Conservation (phyloP, 2,329 filamentous ascomycete species). For the Aspergillus sp. region DNA sequence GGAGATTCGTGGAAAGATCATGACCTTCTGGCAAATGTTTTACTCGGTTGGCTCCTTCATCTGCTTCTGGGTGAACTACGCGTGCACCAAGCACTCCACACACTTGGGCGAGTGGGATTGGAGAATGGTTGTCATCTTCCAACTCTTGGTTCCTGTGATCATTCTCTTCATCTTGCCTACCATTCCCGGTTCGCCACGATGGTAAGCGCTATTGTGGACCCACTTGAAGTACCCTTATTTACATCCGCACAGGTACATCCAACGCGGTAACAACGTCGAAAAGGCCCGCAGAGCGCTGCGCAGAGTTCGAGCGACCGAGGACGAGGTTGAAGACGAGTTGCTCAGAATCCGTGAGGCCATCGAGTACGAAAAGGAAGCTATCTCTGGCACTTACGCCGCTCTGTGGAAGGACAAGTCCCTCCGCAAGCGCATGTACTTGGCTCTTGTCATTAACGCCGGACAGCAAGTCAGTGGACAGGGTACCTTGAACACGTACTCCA, state of each 20-base stretch:
- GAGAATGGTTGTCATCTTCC: slow-evolving; percentile 72
- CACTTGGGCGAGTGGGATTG: slow-evolving; percentile 70
- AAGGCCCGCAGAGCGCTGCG: slow-evolving; percentile 60
- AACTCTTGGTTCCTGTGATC: slow-evolving; percentile 65
- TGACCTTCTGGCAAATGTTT: slow-evolving; percentile 71
- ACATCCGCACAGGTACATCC: slow-evolving; percentile 45
- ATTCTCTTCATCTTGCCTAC: slow-evolving; percentile 65
- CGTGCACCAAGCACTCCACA: slow-evolving; percentile 56
- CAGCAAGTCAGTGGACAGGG: slow-evolving; percentile 74
- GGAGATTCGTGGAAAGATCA: slow-evolving; percentile 66
- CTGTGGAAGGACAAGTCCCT: slow-evolving; percentile 71
- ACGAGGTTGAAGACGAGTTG: slow-evolving; percentile 68
- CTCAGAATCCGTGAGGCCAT: slow-evolving; percentile 66
- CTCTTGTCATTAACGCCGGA: slow-evolving; percentile 67
- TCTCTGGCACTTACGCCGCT: slow-evolving; percentile 63
- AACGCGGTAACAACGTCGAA: slow-evolving; percentile 61
- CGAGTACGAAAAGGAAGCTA: slow-evolving; percentile 70
- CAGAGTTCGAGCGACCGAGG: slow-evolving; percentile 64
- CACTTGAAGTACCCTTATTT: not conserved
- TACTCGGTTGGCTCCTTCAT: slow-evolving; percentile 67
- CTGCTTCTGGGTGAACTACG: slow-evolving; percentile 68
- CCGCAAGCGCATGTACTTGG: slow-evolving; percentile 66
- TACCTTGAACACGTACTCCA: slow-evolving; percentile 71
- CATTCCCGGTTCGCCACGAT: slow-evolving; percentile 68
- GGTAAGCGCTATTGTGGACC: slow-evolving; percentile 39